Evolutionary conservation across 2,329 filamentous ascomycete species (phyloP), one percentile per base, ranked within the genome.

Genomic region (Ceratocystis diversiconidia): DNA sequence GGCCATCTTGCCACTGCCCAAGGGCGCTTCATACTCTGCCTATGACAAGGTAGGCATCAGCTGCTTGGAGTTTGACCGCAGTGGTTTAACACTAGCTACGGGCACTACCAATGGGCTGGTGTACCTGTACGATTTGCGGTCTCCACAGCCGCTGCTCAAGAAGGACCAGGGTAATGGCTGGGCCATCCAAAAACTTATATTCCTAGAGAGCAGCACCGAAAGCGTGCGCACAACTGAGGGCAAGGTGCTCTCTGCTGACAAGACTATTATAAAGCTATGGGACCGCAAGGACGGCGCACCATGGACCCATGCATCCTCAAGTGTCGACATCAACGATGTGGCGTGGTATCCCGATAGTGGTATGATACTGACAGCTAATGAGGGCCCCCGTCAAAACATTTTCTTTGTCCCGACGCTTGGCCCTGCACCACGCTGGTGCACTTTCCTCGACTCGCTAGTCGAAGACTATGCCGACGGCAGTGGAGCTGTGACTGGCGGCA

Each of bases 91-190:
- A 0, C 78, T 97, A 41, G 91, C 89, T 0, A 89, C 90, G 0
- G 94, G 94, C 19, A 89, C 89, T n/a, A 92, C 90, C 0, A 87
- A 85, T 59, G 94, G 95, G 25, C 82, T 96, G 61, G 85, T 96
- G 60, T 88, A 95, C 71, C 82, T 96, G 6, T 99, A 95, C 73
- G 94, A 99, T 75, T 78, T 99, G 63, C 88, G 94, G 72, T 91
- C 90, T 25, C 91, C 94, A 0, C 82, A 88, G 0, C 91, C 95
- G 1, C 77, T 96, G 7, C 78, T 97, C 61, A 89, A 87, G 73
- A 97, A 96, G 74, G 92, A 97, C 71, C 94, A 99, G 76, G 94
- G 95, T 61, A 96, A 96, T 73, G 92, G 92, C 1, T 95, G 91
- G 73, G 84, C 92, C 0, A 90, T 99, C 67, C 88, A 96, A 72